Base-by-base conservation (phyloP, 805 yeast species). In the Nakazawaea ernobii region DNA sequence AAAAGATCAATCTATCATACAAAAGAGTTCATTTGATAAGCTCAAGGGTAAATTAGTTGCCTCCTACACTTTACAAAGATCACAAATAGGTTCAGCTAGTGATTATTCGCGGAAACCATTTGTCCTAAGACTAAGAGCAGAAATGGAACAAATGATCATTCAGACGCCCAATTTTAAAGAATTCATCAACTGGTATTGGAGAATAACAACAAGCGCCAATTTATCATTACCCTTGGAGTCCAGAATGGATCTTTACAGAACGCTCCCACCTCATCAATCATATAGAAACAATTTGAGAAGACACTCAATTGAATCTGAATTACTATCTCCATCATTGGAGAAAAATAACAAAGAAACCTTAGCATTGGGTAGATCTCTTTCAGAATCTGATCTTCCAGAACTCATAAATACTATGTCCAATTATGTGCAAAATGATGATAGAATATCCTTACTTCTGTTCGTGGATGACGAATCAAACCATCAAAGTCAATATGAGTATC, bases 151-250 rank as follows among this genome's bases (percentile, higher is more conserved):
- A 27, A 20, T 42, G 6, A 5, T 42, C 9, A 24, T 47, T 10
- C 43, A 42, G 20, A 6, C 17, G 13, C 40, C 46, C 30, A 47
- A 47, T 27, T 47, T 42, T 32, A 37, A 37, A 32, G 46, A 47
- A 6, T 47, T 37, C 14, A 3, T 42, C 26, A 42, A 47, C 20
- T 47, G 45, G 45, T 42, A 37, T 14, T 42, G 29, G 17, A 47
- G 38, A 9, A 17, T 47, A 3, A 11, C 13, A 8, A 32, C n/a
- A 2, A 40, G 26, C 4, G 8, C 40, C 6, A 28, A 42, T 7
- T 29, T 47, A 26, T 14, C 49, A 6, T 9, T 36, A 14, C 39
- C 49, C 3, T 33, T 42, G n/a, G 45, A 32, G 13, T 14, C 32
- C 24, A 42, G 45, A 14, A 32, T 20, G 9, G 32, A 33, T 17